Evolutionary conservation across 2,329 filamentous ascomycete genomes (phyloP), one percentile per base, ranked within the genome.

Genomic region (Fusarium sublunatum): DNA sequence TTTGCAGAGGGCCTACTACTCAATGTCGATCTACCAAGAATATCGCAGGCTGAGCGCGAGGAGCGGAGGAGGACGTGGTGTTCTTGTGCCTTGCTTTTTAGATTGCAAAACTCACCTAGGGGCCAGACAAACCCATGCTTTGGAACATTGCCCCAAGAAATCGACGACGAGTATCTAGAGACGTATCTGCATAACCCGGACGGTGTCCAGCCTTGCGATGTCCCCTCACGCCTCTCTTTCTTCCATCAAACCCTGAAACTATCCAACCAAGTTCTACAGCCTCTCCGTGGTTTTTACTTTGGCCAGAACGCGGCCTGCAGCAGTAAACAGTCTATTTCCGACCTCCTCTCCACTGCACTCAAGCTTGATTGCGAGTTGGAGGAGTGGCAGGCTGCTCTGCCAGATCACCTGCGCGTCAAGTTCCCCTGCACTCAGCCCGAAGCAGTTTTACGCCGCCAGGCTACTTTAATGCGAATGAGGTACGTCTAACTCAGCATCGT

Each of bases 31-130:
- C 19, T 70, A 9, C 69, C 69, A 3, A 60, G 55, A 38, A 70
- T 62, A 49, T 42, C 64, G 0, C 43, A 68, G 35, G 52, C 64
- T 6, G 69, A 69, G 29, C 54, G 48, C 0, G 69, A 71, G 35
- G 69, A 71, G 47, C 45, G 64, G 3, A 57, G 61, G 26, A 70
- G 69, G 57, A 70, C 64, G 3, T 71, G 69, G 69, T 71, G 69
- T 42, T 58, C 68, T 43, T 71, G 65, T 26, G 60, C 60, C 8
- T 36, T 70, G 4, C 50, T 68, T 39, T 38, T 69, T 6, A 63
- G 67, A 13, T 64, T 69, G 44, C 69, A 70, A 53, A 64, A 51
- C 8, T 53, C 58, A 11, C 41, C 57, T 9, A 60, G 59, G 15
- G 60, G 57, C 22, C 58, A 49, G 22, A 51, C 51, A 8, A 48